Conservation (phyloP, 768 basidiomycete species). For the Xerocomus potaroensis region DNA sequence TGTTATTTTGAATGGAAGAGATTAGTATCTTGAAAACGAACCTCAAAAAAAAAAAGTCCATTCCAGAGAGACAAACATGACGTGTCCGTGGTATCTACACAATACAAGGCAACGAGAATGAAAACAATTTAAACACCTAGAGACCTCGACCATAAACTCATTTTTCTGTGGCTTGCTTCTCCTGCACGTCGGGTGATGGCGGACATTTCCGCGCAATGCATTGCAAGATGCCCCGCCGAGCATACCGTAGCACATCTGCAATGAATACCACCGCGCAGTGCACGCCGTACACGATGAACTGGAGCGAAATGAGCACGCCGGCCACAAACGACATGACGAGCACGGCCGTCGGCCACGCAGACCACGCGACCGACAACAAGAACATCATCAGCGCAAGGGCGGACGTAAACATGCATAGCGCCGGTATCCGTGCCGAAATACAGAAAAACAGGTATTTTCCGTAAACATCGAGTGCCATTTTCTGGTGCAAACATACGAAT, state of each 20-base stretch:
- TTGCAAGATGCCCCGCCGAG: constrained; percentile 12
- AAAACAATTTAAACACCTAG: background rate
- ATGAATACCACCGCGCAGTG: constrained; percentile 22
- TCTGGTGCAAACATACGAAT: constrained; percentile 7
- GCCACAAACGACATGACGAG: constrained; percentile 53
- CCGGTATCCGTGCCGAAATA: constrained; percentile 60
- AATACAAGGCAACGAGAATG: too few species aligned
- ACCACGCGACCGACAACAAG: constrained; percentile 56
- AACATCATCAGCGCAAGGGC: constrained; percentile 57
- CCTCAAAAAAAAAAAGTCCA: too few species aligned
- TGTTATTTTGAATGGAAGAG: too few species aligned
- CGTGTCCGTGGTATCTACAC: background rate
- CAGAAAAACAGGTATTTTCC: constrained; percentile 65
- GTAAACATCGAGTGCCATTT: constrained; percentile 49
- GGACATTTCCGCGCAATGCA: constrained; percentile 13
- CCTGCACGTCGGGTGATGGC: constrained; percentile 3
- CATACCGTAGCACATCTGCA: background rate
- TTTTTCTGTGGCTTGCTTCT: constrained; percentile 5
- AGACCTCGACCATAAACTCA: background rate
- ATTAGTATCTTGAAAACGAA: too few species aligned
- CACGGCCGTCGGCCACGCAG: constrained; percentile 60
- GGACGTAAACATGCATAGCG: constrained; percentile 55
- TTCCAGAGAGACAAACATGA: too few species aligned
- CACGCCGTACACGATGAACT: constrained; percentile 60
- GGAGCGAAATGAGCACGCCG: constrained; percentile 56